Evolutionary conservation across 192 early-diverging fungal species (phyloP).

Genomic region (Coemansia sp.): DNA sequence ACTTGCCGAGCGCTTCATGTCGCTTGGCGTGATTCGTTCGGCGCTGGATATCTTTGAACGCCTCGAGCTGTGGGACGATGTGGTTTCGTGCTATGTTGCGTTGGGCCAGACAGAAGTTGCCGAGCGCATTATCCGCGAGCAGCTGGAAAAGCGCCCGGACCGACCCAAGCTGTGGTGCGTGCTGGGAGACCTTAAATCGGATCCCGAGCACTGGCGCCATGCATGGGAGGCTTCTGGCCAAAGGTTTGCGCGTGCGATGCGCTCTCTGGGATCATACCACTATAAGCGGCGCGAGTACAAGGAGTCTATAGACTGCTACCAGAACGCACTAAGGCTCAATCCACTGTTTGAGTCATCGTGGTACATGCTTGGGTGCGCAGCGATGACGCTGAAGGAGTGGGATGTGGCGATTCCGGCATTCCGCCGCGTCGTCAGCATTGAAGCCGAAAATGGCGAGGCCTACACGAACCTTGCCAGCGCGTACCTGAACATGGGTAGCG

Average conservation of each 20-base stretch:
- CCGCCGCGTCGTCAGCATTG: slow-evolving; percentile 69
- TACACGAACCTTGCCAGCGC: slow-evolving; percentile 96
- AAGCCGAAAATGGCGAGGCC: slow-evolving; percentile 86
- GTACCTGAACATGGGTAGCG: slow-evolving; percentile 71
- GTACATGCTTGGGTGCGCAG: slow-evolving; percentile 96
- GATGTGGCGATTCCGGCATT: slow-evolving; percentile 76
- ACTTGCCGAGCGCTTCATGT: slow-evolving; percentile 80
- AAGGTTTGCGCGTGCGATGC: slow-evolving; percentile 90
- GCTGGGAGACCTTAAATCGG: slow-evolving; percentile 82
- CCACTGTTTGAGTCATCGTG: slow-evolving; percentile 94
- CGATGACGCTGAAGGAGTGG: slow-evolving; percentile 79
- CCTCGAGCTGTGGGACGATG: slow-evolving; percentile 96
- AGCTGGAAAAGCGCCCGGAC: slow-evolving; percentile 65
- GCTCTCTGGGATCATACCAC: slow-evolving; percentile 85
- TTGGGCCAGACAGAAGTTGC: slow-evolving; percentile 87
- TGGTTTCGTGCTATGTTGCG: slow-evolving; percentile 84
- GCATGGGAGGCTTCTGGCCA: slow-evolving; percentile 88
- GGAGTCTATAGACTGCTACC: slow-evolving; percentile 72
- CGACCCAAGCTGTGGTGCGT: slow-evolving; percentile 87
- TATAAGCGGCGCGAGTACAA: slow-evolving; percentile 68
- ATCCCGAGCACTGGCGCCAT: slow-evolving; percentile 78
- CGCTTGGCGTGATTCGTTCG: slow-evolving; percentile 85
- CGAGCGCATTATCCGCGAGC: slow-evolving; percentile 72
- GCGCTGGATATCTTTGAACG: slow-evolving; percentile 95
- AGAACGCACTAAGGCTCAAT: slow-evolving; percentile 86